Evolutionary conservation across 108 stramenopile genomes (phyloP).

Genomic region (Seminavis robusta): DNA sequence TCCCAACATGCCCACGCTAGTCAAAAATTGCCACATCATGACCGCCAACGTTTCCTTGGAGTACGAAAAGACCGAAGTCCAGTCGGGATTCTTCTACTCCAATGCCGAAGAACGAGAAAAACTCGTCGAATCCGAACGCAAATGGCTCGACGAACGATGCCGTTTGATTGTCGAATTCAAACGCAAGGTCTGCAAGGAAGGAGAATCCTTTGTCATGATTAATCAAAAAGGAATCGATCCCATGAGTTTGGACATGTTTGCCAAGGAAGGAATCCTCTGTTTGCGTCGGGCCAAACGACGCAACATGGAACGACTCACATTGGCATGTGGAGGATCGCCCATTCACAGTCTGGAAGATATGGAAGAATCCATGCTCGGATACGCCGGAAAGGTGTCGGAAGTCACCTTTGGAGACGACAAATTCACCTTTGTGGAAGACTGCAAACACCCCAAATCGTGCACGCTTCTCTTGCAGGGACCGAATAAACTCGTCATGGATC

Average conservation of each 20-base stretch:
- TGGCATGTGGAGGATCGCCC: constrained; percentile 96
- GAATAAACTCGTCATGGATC: constrained; percentile 95
- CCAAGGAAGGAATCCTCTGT: constrained; percentile 99
- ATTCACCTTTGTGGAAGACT: constrained; percentile 99
- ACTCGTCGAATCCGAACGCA: constrained; percentile 95
- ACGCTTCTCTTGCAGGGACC: constrained; percentile 96
- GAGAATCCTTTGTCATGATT: constrained; percentile 94
- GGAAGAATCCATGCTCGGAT: constrained; percentile 86
- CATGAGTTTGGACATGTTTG: constrained; percentile 95
- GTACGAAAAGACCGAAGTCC: constrained; percentile 99
- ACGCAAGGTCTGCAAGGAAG: constrained; percentile 85
- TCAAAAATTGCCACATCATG: constrained; percentile 95
- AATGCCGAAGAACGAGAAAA: constrained; percentile 97
- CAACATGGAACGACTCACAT: constrained; percentile 98
- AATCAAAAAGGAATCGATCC: constrained; percentile 99
- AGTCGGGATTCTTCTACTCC: constrained; percentile 92
- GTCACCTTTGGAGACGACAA: constrained; percentile 97
- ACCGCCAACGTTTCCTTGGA: constrained; percentile 98
- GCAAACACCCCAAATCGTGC: constrained; percentile 88
- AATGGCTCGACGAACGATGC: constrained; percentile 98
- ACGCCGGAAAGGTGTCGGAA: constrained; percentile 92
- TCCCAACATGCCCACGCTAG: constrained; percentile 96
- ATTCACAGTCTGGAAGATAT: constrained; percentile 95
- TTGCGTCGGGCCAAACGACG: constrained; percentile 96
- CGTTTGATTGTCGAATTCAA: constrained; percentile 95